These are phyloP conservation scores for Chlorella ohadii DNA, from an alignment of 139 green algal species.

Conservation along the genomic window DNA sequence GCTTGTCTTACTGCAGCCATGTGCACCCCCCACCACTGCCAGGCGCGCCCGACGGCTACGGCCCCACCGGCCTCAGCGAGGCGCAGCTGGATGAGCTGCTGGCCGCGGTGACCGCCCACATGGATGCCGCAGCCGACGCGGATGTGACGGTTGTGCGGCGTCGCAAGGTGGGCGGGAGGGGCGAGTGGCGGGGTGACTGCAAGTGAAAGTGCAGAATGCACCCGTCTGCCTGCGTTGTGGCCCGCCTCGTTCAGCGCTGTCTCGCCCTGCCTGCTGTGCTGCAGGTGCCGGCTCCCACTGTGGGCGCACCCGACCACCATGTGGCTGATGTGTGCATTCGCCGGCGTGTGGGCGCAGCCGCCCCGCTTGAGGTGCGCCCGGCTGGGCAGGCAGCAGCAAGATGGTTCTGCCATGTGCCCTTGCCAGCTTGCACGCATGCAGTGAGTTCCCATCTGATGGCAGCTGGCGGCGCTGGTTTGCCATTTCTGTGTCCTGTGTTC, in stretches of 20 bases:
- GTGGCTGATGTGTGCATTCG: constrained; percentile 73
- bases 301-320: not conserved
- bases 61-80: constrained; percentile 55
- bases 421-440: too few relatives aligned
- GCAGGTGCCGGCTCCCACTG: not conserved
- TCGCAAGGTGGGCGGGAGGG: constrained; percentile 31
- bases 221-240: too few relatives aligned
- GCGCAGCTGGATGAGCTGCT: constrained; percentile 64
- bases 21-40: not conserved
- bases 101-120: constrained; percentile 20
- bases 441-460: too few relatives aligned
- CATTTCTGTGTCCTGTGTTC: too few relatives aligned
- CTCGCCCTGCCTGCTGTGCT: not conserved
- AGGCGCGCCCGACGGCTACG: constrained; percentile 62
- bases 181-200: not conserved
- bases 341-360: constrained; percentile 32
- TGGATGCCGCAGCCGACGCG: constrained; percentile 29
- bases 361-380: constrained; percentile 63
- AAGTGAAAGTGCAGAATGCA: too few relatives aligned
- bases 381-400: too few relatives aligned
- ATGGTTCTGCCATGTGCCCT: too few relatives aligned
- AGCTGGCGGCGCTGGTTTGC: too few relatives aligned
- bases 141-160: constrained; percentile 58
- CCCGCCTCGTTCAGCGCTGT: too few relatives aligned
- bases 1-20: too few relatives aligned